Evolutionary conservation across 1,284 basidiomycete genomes (phyloP).

Genomic region (Exsudoporus floridanus): DNA sequence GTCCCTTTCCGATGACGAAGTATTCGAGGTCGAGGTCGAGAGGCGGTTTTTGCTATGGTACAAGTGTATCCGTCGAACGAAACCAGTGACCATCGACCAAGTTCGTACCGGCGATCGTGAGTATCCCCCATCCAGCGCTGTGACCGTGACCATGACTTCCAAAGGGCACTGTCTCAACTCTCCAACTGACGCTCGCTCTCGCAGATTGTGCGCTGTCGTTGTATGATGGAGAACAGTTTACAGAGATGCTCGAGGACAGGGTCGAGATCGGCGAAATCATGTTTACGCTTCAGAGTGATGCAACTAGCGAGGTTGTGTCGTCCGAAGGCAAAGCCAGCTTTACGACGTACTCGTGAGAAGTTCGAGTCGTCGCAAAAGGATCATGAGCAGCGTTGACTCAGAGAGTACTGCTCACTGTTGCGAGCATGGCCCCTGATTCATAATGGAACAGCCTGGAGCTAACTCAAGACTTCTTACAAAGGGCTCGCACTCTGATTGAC

Average conservation of each 20-base stretch:
- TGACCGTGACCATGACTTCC: background rate
- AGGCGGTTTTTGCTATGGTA: conserved; percentile 21
- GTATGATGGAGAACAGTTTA: conserved; percentile 16
- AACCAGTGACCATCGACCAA: conserved; percentile 17
- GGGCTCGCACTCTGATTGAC: background rate
- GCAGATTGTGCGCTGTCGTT: conserved; percentile 23
- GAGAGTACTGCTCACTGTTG: background rate
- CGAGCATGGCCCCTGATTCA: background rate
- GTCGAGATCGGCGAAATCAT: conserved; percentile 25
- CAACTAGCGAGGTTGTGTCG: background rate
- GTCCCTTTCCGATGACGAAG: conserved; percentile 10
- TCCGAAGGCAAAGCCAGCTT: background rate
- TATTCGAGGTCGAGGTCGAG: conserved; percentile 24
- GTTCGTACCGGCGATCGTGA: conserved; percentile 21
- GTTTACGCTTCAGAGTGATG: conserved; percentile 12
- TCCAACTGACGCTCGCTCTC: background rate
- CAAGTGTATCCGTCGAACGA: conserved; percentile 28
- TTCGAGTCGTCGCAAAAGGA: background rate
- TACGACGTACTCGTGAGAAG: background rate
- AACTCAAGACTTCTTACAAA: background rate
- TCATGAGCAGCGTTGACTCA: background rate
- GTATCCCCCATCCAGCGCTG: background rate
- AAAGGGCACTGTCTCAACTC: background rate
- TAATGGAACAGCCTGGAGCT: background rate
- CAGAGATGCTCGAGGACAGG: conserved; percentile 13